Evolutionary conservation across 495 filamentous ascomycete genomes (phyloP).

Genomic region (Aspergillus cristatus): DNA sequence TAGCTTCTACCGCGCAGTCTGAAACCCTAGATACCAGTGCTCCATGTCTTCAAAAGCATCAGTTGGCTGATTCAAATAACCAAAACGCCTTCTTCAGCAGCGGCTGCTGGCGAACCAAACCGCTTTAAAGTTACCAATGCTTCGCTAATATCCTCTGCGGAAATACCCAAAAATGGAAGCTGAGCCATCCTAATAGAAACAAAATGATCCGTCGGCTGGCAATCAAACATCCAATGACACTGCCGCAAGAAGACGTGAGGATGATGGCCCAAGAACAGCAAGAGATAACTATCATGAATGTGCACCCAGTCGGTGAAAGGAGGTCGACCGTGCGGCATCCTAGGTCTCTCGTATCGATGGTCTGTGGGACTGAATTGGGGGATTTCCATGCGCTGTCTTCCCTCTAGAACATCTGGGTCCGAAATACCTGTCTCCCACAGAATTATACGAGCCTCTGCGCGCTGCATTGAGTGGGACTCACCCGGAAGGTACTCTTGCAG

Average conservation of each 20-base stretch:
- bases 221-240: too few relatives aligned
- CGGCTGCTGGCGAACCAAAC: too few relatives aligned
- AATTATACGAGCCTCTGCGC: conserved; percentile 8
- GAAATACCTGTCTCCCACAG: conserved; percentile 6
- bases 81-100: too few relatives aligned
- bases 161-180: too few relatives aligned
- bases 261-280: conserved; percentile 5
- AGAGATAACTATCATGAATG: conserved; percentile 7
- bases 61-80: too few relatives aligned
- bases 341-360: background rate
- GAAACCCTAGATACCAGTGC: too few relatives aligned
- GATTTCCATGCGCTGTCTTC: conserved; percentile 4
- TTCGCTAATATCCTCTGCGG: too few relatives aligned
- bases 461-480: conserved; percentile 11
- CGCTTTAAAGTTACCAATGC: too few relatives aligned
- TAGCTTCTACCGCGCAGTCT: too few relatives aligned
- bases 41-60: too few relatives aligned
- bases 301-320: conserved; percentile 2
- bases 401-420: conserved; percentile 6
- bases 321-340: background rate
- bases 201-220: too few relatives aligned
- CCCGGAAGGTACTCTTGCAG: conserved; percentile 10
- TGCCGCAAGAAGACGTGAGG: background rate
- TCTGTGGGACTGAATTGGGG: conserved; percentile 4
- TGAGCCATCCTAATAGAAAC: too few relatives aligned